These are phyloP conservation scores for Monosporascus sp. DNA, from an alignment of 2,329 filamentous ascomycete genomes.

Conservation along the genomic window DNA sequence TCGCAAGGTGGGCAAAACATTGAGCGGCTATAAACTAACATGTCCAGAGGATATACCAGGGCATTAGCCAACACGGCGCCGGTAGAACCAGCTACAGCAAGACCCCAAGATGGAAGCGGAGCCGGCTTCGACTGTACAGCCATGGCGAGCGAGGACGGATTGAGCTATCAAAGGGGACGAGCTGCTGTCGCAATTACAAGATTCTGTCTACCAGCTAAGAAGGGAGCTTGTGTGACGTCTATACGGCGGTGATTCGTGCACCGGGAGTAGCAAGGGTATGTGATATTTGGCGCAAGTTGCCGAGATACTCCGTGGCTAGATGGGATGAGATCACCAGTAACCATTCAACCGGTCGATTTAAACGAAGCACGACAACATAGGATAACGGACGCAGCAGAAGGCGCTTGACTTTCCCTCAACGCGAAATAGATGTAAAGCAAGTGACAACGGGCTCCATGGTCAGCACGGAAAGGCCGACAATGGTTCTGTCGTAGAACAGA, in stretches of 20 bases:
- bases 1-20: constrained; percentile 1
- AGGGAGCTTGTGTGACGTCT: background rate
- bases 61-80: constrained; percentile 94
- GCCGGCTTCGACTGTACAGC: constrained; percentile 57
- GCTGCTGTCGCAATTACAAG: background rate
- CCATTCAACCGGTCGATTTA: background rate
- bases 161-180: background rate
- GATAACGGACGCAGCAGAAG: background rate
- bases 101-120: constrained; percentile 82
- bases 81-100: constrained; percentile 84
- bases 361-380: background rate
- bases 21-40: constrained; percentile 54
- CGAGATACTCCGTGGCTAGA: background rate
- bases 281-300: background rate
- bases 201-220: background rate
- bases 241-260: background rate
- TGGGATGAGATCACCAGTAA: background rate
- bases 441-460: background rate
- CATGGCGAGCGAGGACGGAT: constrained; percentile 31
- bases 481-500: background rate
- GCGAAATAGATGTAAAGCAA: background rate
- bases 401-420: background rate
- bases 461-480: background rate
- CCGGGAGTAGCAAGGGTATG: background rate
- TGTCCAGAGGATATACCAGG: constrained; percentile 91